Base-by-base conservation (phyloP, 176 grass and related monocot species). In the Avena sativa region DNA sequence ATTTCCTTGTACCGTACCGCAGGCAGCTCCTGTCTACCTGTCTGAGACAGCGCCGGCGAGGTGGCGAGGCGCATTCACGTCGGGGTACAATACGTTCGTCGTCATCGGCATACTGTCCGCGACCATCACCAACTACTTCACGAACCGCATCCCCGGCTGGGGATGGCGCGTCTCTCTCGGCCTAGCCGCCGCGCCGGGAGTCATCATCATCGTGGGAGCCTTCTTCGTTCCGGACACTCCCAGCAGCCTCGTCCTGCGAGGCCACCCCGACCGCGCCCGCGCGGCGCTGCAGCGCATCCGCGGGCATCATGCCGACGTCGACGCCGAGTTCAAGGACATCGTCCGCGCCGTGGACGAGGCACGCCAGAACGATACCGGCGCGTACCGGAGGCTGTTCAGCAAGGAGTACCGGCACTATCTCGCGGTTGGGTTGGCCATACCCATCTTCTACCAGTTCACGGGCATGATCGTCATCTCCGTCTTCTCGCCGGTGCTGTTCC, bases 91-190 rank as follows among this genome's bases (percentile, higher is more conserved):
- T 12, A 59, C 89, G 30, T 95, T 98, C 66, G 81, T 90, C 28
- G 86, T 82, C 43, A 20, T 93, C 11, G 93, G 93, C 8, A 83
- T 85, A 4, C 46, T 98, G 63, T 56, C 57, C 17, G 93, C 95
- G 56, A 95, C 89, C 62, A 20, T 88, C 28, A 89, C 85, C 25
- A 96, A 96, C 89, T 91, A 93, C 81, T 84, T 84, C 59, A 72
- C 94, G 0, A 80, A 74, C 82, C 74, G 79, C 83, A 84, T 95
- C 67, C 44, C 80, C 0, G 43, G 12, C 16, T 93, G 89, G 91
- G 94, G 94, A 2, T 96, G 94, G 94, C 91, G 94, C 69, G 44
- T 93, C 62, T 93, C 94, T 4, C 89, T 96, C 16, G 91, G 94
- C 79, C 91, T 96, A 2, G 91, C 91, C 2, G 87, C 78, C 28